Base-by-base conservation (phyloP, 805 yeast species). In the Yamadazyma scolyti region DNA sequence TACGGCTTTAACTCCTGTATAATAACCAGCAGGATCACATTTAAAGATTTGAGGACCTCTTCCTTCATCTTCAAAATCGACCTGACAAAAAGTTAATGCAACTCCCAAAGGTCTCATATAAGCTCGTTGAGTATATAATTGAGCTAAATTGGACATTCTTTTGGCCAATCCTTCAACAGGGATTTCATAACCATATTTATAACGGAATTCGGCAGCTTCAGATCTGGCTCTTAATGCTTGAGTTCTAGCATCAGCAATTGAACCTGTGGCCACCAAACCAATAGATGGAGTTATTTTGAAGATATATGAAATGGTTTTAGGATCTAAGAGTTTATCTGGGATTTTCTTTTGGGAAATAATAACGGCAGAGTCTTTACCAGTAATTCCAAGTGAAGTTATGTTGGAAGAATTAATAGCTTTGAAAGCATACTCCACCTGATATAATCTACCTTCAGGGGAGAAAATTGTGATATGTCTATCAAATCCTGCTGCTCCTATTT, bases 41-140 rank as follows among this genome's bases (percentile, higher is more conserved):
- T 90, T 93, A 68, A 75, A 88, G 38, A 93, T 71, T 48, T 79
- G 77, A 16, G 98, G 96, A 1, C 97, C 98, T 32, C 67, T 58
- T 60, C 82, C 94, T 52, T 87, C 96, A 58, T 88, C 97, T 36
- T 64, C 70, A 22, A 52, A 48, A 33, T 64, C 70, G 35, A 84
- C 80, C 26, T 94, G 77, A 36, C 88, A 73, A 50, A 90, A 82
- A 16, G 96, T 87, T 52, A 88, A 71, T 17, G 95, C 86, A 37
- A 90, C 96, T 22, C 98, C 98, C 45, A 88, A 70, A 16, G 98
- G 98, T 61, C 98, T 79, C 97, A 93, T 93, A 61, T 90, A 90
- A 8, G 97, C 97, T 54, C 97, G 75, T 64, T 93, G 98, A 24
- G 98, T 93, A 61, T 88, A 93, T 41, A 93, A 77, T 68, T 93